Percentiles rank a stretch among this genome's conserved stretches.
Conservation (phyloP, 345 rosid genomes). For the Odontarrhena argentea region DNA sequence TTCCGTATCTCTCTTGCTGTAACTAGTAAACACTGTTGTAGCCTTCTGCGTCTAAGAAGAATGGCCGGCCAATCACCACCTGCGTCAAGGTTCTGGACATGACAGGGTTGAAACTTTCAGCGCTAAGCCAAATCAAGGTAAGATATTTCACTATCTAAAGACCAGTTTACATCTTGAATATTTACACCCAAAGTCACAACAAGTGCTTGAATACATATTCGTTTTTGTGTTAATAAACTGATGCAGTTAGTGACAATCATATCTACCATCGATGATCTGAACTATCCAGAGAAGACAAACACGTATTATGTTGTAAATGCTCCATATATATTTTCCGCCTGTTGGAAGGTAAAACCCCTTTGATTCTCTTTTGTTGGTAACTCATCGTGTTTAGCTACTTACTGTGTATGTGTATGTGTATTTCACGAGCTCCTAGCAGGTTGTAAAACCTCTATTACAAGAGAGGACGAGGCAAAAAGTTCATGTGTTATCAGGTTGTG, state of each 20-base stretch:
- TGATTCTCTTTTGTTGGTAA: neutral
- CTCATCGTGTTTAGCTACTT: conserved; percentile 22
- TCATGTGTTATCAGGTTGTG: conserved; percentile 76
- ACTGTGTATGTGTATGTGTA: neutral
- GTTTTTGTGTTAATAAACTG: neutral
- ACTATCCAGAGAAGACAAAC: conserved; percentile 94
- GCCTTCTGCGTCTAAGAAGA: conserved; percentile 80
- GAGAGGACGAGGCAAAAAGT: conserved; percentile 86
- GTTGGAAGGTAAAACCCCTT: conserved; percentile 72
- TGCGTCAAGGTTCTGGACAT: conserved; percentile 89
- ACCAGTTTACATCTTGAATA: conserved; percentile 7
- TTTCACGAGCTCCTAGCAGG: conserved; percentile 47
- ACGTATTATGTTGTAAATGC: conserved; percentile 86
- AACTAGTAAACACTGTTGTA: conserved; percentile 40
- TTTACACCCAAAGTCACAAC: neutral
- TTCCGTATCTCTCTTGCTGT: conserved; percentile 2
- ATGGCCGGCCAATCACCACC: conserved; percentile 79
- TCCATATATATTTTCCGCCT: conserved; percentile 90
- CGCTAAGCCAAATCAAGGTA: conserved; percentile 88
- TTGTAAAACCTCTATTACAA: conserved; percentile 91
- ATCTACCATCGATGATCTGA: conserved; percentile 85
- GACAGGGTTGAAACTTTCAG: conserved; percentile 90
- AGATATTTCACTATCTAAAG: neutral
- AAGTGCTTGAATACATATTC: conserved; percentile 9
- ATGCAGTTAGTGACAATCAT: conserved; percentile 84